Evolutionary conservation across 2,329 filamentous ascomycete genomes (phyloP), one percentile per base, ranked within the genome.

Genomic region (Biscogniauxia sp.): DNA sequence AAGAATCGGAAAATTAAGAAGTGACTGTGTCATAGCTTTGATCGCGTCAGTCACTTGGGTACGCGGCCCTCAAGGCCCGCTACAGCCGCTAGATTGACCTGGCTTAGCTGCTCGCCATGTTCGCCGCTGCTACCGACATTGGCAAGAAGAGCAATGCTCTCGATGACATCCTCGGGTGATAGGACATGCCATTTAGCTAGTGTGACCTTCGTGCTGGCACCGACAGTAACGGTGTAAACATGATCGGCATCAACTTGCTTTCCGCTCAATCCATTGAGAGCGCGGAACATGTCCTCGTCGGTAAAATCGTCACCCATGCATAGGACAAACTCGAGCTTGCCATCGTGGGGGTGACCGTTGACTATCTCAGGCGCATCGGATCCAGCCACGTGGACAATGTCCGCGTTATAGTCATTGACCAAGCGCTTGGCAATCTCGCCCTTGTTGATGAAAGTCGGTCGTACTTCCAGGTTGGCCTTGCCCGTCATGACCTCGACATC

Each of bases 381-480:
- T 50, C 80, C 63, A 23, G 65, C 60, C 23, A 72, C 64, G 45
- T 70, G 65, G 15, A 68, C 62, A 6, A 73, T 67, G 55, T 76
- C 78, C 60, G 77, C 77, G 68, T 82, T 87, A 75, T 96, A 96
- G 54, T 88, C 87, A 20, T 85, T 79, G 45, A 98, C 88, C 19
- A 99, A 83, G 5, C 89, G 87, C 78, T 92, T 93, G 17, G 89
- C 91, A 66, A 98, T 98, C 76, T 96, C 93, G 28, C 95, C 95
- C 81, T 99, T 99, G 83, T 98, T 98, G 79, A 99, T 93, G 71
- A 96, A 97, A 0, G 89, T 93, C 26, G 94, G 94, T n/a, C 95
- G 89, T 32, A 98, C 94, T 77, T 99, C 95, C 25, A 99, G 82
- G 73, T 98, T 98, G 63, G 94, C 94, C 79, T 98, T 99, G 69